Base-by-base conservation (phyloP, 495 filamentous ascomycete species). In the Talaromyces stipitatus region DNA sequence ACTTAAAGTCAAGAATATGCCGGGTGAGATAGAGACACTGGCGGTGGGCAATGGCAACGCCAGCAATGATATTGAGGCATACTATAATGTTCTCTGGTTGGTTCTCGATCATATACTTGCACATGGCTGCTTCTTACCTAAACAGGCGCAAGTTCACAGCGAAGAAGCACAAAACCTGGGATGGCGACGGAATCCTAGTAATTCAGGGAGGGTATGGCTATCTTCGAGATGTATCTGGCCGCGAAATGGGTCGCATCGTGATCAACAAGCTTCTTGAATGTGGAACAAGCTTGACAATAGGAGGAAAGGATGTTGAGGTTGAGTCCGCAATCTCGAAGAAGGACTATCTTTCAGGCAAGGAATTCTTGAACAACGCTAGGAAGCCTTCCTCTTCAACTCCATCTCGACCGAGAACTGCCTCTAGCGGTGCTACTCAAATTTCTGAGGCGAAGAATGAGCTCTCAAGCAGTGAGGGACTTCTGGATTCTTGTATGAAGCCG, bases 121-220 rank as follows among this genome's bases (percentile, higher is more conserved):
- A 29, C 33, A n/a, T 36, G 54, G 50, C 23, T n/a, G 54, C 9
- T 10, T 11, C 6, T 58, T 41, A n/a, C 18, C 41, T 38, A 58
- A 1, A 41, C 60, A 87, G 85, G 86, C 83, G 88, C 18, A 91
- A 88, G 66, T 84, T 81, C 50, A 90, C 85, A 0, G 77, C 72
- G 12, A 92, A 90, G 67, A 92, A 91, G 70, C 82, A 91, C 71
- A 92, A 91, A 66, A 91, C 86, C 14, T 92, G 89, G 85, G 88
- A 91, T 67, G 88, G 89, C n/a, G 88, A 92, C 66, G 88, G 87
- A 2, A 75, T 90, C 6, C 73, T 92, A 10, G 70, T 77, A 2
- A 73, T 85, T 2, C 64, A 68, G 0, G 74, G 72, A 14, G 85
- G 86, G 5, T 81, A 78, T 62, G 86, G 83, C 11, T 72, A 71